These are phyloP conservation scores for Thelonectria discophora DNA, from an alignment of 2,329 filamentous ascomycete genomes.

Conservation along the genomic window DNA sequence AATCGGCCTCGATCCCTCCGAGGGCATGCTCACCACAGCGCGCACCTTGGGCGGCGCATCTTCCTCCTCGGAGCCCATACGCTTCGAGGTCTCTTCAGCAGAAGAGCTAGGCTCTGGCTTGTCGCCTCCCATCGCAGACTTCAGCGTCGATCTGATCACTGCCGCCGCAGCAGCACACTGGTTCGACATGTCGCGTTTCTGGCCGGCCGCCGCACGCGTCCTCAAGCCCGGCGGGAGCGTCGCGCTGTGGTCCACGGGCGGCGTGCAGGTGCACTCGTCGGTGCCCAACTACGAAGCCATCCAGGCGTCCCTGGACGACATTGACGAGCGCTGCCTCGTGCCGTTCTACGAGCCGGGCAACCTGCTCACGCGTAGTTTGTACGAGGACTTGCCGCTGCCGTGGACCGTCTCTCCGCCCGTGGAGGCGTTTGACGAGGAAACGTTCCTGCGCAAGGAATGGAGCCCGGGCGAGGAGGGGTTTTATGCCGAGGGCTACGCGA, in stretches of 20 bases:
- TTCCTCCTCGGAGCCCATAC: slow-evolving; percentile 44
- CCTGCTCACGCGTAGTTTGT: slow-evolving; percentile 49
- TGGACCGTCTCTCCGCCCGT: slow-evolving; percentile 54
- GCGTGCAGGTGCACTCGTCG: slow-evolving; percentile 40
- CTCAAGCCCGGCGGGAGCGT: slow-evolving; percentile 64
- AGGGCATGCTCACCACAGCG: slow-evolving; percentile 62
- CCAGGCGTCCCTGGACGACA: slow-evolving; percentile 50
- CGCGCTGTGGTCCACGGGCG: slow-evolving; percentile 57
- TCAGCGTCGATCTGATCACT: slow-evolving; percentile 59
- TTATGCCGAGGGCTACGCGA: slow-evolving; percentile 31
- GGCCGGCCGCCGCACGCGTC: slow-evolving; percentile 54
- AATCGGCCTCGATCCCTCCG: slow-evolving; percentile 61
- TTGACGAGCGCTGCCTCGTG: slow-evolving; percentile 48
- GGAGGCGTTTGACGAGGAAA: slow-evolving; percentile 49
- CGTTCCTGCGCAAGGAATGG: slow-evolving; percentile 56
- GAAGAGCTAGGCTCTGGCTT: slow-evolving; percentile 52
- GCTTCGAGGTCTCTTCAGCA: slow-evolving; percentile 52
- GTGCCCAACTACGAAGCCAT: slow-evolving; percentile 53
- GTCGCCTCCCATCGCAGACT: slow-evolving; percentile 42
- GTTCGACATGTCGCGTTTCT: slow-evolving; percentile 65
- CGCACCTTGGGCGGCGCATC: slow-evolving; percentile 46
- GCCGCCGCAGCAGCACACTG: slow-evolving; percentile 64
- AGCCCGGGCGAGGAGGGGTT: slow-evolving; percentile 40
- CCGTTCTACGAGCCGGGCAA: slow-evolving; percentile 56
- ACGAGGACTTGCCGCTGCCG: slow-evolving; percentile 56